Evolutionary conservation across 2,329 filamentous ascomycete species (phyloP).

Genomic region (Fusarium sp.): DNA sequence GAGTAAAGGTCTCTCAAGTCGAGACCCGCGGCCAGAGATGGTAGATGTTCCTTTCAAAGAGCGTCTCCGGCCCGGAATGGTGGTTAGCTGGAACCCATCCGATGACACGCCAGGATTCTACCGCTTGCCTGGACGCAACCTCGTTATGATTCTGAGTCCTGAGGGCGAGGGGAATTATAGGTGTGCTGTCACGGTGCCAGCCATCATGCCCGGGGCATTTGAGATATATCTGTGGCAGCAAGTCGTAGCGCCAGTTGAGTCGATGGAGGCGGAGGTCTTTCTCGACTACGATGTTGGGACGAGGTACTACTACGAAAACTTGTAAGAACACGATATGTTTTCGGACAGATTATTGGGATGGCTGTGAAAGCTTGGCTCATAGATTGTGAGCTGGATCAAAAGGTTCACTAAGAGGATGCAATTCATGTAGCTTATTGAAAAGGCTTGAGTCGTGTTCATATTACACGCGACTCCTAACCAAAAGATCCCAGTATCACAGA

Average conservation of each 20-base stretch:
- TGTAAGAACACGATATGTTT: conserved; percentile 16
- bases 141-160: conserved; percentile 50
- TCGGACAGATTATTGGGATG: too few relatives aligned
- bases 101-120: conserved; percentile 26
- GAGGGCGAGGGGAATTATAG: conserved; percentile 46
- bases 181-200: conserved; percentile 53
- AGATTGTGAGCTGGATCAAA: too few relatives aligned
- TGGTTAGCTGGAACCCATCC: conserved; percentile 49
- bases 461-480: too few relatives aligned
- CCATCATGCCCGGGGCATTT: conserved; percentile 51
- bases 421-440: too few relatives aligned
- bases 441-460: too few relatives aligned
- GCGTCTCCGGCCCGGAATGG: conserved; percentile 57
- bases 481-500: background rate
- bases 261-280: conserved; percentile 56
- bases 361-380: too few relatives aligned
- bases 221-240: conserved; percentile 56
- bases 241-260: conserved; percentile 46
- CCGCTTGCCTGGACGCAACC: conserved; percentile 38
- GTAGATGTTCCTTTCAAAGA: conserved; percentile 50
- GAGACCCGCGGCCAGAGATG: conserved; percentile 44
- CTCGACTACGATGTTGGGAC: conserved; percentile 57
- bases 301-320: conserved; percentile 55
- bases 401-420: too few relatives aligned
- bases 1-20: conserved; percentile 42